A percentile compares a stretch with the other conserved stretches of the same genome.
Conservation (phyloP, 225 moss, liverwort and hornwort genomes). For the Pseudisothecium myosuroides region DNA sequence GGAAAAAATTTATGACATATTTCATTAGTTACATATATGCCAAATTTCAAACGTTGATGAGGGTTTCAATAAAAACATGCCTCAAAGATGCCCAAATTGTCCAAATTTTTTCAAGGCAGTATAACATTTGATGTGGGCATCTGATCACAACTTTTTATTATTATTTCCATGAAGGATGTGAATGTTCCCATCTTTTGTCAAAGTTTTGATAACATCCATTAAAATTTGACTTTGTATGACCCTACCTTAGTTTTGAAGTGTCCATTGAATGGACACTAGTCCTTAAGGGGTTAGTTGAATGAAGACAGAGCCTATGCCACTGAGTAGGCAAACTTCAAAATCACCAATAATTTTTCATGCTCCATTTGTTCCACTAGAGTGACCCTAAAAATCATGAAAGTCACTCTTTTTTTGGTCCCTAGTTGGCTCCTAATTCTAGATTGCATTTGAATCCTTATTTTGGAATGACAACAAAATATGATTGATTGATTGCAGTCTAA, state of each 20-base stretch:
- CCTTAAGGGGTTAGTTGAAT: neutral
- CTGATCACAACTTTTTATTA: accelerated
- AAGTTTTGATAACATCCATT: neutral
- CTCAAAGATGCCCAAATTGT: too few species aligned
- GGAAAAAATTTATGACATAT: too few species aligned
- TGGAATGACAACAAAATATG: neutral
- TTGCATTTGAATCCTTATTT: neutral
- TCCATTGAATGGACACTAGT: too few species aligned
- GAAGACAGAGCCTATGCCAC: neutral
- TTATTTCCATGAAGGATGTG: too few species aligned
- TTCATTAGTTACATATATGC: too few species aligned
- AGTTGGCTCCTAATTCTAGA: neutral
- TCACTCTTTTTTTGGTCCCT: neutral
- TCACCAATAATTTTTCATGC: neutral
- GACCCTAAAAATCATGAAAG: neutral
- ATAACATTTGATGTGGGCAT: too few species aligned
- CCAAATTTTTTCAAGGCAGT: too few species aligned
- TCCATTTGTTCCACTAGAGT: neutral
- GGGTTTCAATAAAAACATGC: too few species aligned
- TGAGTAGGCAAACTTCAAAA: neutral
- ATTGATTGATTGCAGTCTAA: neutral
- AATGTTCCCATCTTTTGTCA: neutral
- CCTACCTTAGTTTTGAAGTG: too few species aligned
- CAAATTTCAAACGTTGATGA: too few species aligned
- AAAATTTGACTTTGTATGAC: neutral